Conservation (phyloP, 2,329 filamentous ascomycete species). For the Huntiella decipiens region DNA sequence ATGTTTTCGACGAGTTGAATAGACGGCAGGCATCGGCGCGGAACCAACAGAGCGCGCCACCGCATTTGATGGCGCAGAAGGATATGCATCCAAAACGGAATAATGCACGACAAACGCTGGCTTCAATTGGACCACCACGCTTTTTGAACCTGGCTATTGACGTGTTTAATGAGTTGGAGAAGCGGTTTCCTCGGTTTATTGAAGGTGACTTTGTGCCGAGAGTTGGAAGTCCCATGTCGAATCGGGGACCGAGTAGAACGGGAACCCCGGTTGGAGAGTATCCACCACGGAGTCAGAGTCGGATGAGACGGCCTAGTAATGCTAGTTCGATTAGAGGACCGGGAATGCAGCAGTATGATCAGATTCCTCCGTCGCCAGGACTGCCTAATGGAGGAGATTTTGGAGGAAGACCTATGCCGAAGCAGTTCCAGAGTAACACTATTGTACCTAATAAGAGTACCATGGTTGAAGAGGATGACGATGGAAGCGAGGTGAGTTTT, state of each 20-base stretch:
- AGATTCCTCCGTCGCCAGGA: conserved; percentile 39
- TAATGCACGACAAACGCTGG: conserved; percentile 88
- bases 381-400: conserved; percentile 39
- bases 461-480: conserved; percentile 90
- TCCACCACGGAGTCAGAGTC: conserved; percentile 31
- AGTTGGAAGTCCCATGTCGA: conserved; percentile 47
- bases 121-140: conserved; percentile 65
- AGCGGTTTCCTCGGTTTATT: conserved; percentile 68
- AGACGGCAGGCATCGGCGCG: conserved; percentile 56
- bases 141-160: conserved; percentile 89
- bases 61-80: conserved; percentile 64
- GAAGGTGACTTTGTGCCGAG: conserved; percentile 48
- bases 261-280: conserved; percentile 41
- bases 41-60: conserved; percentile 38
- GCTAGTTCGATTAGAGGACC: conserved; percentile 37
- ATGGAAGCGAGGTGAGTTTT: conserved; percentile 30
- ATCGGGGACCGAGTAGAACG: conserved; percentile 41
- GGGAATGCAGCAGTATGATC: conserved; percentile 22
- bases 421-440: conserved; percentile 85
- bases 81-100: conserved; percentile 94
- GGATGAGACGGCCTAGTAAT: conserved; percentile 39
- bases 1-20: conserved; percentile 88
- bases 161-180: conserved; percentile 86
- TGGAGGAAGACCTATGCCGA: conserved; percentile 54
- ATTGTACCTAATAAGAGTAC: conserved; percentile 96